Evolutionary conservation across 371 early-diverging fungal species (phyloP).

Genomic region (Actinomortierella ambigua): DNA sequence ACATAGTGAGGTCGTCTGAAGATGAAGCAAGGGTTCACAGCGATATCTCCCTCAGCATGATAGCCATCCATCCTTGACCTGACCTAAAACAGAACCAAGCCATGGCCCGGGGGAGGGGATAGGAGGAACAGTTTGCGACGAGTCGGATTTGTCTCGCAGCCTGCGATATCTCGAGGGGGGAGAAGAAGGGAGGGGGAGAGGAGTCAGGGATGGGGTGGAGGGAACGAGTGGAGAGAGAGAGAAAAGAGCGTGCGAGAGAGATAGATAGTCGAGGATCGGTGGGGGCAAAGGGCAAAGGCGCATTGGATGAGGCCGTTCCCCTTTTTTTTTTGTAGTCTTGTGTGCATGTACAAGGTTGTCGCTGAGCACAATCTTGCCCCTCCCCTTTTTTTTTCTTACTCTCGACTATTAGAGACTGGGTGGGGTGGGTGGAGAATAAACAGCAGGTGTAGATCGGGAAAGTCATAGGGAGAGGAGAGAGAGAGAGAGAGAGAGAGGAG

Average conservation of each 20-base stretch:
- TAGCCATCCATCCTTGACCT: too few species aligned
- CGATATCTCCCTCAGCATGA: too few species aligned
- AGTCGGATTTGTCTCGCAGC: not conserved
- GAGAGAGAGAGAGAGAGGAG: constrained; percentile 1
- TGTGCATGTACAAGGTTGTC: not conserved
- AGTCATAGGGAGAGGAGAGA: not conserved
- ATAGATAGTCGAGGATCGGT: not conserved
- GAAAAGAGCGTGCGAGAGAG: not conserved
- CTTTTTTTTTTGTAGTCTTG: not conserved
- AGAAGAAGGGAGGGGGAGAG: not conserved
- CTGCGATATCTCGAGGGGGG: not conserved
- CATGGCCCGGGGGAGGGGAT: not conserved
- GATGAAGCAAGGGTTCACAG: too few species aligned
- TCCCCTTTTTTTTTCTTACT: not conserved
- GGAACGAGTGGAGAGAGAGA: not conserved
- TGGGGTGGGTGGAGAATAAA: not conserved
- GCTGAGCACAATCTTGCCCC: not conserved
- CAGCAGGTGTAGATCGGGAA: not conserved
- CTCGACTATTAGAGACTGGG: not conserved
- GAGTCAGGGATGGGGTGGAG: not conserved
- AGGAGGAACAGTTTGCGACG: not conserved
- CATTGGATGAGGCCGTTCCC: too few species aligned
- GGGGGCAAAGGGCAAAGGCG: not conserved
- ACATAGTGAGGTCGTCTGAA: too few species aligned
- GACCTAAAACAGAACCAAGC: not conserved